phyloP scores from a whole-genome alignment of 2,329 filamentous ascomycete genomes.

The Colletotrichum gloeosporioides region DNA sequence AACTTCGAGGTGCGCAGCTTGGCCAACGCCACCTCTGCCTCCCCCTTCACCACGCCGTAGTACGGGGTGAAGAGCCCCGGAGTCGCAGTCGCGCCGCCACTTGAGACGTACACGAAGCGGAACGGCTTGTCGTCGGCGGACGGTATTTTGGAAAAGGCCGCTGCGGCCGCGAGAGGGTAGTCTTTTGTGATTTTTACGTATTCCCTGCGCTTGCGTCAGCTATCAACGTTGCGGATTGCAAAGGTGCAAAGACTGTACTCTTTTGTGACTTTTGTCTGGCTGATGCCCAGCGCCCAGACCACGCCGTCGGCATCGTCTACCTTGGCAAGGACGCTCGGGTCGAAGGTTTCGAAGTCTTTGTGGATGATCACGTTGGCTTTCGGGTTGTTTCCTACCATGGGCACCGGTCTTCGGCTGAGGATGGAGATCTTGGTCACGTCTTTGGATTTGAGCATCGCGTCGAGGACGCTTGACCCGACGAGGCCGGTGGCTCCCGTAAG shows the following conservation, averaged over 20 bases:
- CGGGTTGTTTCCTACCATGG: conserved; percentile 65
- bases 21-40: conserved; percentile 65
- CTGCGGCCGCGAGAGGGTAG: conserved; percentile 68
- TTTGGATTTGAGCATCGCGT: conserved; percentile 63
- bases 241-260: conserved; percentile 44
- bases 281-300: conserved; percentile 77
- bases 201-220: conserved; percentile 42
- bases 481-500: conserved; percentile 72
- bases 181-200: conserved; percentile 73
- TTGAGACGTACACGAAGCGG: conserved; percentile 76
- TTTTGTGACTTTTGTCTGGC: conserved; percentile 61
- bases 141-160: conserved; percentile 59
- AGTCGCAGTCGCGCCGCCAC: conserved; percentile 61
- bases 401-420: conserved; percentile 68
- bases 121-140: conserved; percentile 52
- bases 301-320: conserved; percentile 70
- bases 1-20: conserved; percentile 54
- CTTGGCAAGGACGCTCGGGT: conserved; percentile 58
- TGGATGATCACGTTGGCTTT: conserved; percentile 72
- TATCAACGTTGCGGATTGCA: background rate
- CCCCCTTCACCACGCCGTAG: conserved; percentile 71
- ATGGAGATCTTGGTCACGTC: conserved; percentile 71
- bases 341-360: conserved; percentile 69
- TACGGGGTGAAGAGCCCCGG: conserved; percentile 62
- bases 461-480: conserved; percentile 65